These are phyloP conservation scores for Arabis alpina DNA, from an alignment of 345 rosid genomes.

Conservation along the genomic window DNA sequence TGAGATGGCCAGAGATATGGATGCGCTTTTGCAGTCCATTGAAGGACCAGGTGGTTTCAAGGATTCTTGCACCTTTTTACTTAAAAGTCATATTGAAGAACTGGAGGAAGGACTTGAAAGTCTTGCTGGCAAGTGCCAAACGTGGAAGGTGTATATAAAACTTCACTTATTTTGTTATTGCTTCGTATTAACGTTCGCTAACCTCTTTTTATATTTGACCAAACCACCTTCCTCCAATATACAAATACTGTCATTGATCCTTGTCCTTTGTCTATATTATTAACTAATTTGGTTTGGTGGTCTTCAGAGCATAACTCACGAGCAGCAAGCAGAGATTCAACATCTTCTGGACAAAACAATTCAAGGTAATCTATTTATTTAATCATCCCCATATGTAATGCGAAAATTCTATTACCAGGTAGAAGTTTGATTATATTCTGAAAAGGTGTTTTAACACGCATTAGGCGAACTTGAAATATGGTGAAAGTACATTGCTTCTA, in stretches of 20 bases:
- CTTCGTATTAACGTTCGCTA: slow-evolving; percentile 1
- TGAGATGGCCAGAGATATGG: slow-evolving; percentile 82
- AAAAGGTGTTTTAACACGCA: slow-evolving; percentile 2
- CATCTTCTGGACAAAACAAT: slow-evolving; percentile 79
- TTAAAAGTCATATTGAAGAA: slow-evolving; percentile 63
- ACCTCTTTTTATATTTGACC: slow-evolving; percentile 23
- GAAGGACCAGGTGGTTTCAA: slow-evolving; percentile 79
- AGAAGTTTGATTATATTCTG: background rate
- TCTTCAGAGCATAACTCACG: slow-evolving; percentile 62
- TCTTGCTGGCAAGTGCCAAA: slow-evolving; percentile 66
- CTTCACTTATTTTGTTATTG: slow-evolving; percentile 23
- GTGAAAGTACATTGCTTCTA: slow-evolving; percentile 4
- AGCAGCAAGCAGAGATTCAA: slow-evolving; percentile 62
- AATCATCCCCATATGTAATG: slow-evolving; percentile 8
- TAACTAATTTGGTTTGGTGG: slow-evolving; percentile 43
- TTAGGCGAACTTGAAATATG: slow-evolving; percentile 12
- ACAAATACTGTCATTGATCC: slow-evolving; percentile 5
- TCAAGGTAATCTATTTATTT: slow-evolving; percentile 62
- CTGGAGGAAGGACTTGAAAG: slow-evolving; percentile 65
- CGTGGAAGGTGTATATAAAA: slow-evolving; percentile 61
- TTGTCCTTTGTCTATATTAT: slow-evolving; percentile 27
- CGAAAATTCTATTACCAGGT: slow-evolving; percentile 2
- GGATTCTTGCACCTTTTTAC: slow-evolving; percentile 75
- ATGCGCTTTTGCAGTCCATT: slow-evolving; percentile 69
- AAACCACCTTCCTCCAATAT: slow-evolving; percentile 21